Evolutionary conservation across 2,329 filamentous ascomycete species (phyloP).

Genomic region (Trichophyton mentagrophytes): DNA sequence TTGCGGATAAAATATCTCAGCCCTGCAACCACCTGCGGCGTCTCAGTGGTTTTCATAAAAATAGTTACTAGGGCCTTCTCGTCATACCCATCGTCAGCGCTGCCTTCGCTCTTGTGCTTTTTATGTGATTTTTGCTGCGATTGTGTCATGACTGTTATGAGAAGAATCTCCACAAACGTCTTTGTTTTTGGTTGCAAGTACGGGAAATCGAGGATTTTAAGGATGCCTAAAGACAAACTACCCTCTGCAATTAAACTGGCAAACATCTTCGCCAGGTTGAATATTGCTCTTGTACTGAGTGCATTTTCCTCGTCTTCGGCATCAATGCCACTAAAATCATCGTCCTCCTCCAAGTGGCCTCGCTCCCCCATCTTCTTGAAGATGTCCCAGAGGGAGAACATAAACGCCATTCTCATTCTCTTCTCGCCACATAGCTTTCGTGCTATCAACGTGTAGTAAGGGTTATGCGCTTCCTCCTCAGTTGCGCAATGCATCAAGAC

Average conservation of each 20-base stretch:
- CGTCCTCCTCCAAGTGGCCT: constrained; percentile 44
- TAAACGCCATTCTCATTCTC: constrained; percentile 69
- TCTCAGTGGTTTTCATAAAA: constrained; percentile 51
- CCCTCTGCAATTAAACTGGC: constrained; percentile 49
- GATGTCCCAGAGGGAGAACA: constrained; percentile 73
- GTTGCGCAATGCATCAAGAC: constrained; percentile 80
- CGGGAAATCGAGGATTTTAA: constrained; percentile 59
- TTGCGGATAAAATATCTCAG: constrained; percentile 70
- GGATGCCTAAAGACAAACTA: constrained; percentile 43
- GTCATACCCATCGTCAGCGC: constrained; percentile 30
- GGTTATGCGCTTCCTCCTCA: constrained; percentile 74
- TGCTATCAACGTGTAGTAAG: constrained; percentile 82
- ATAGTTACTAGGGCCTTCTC: constrained; percentile 50
- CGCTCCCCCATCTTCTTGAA: constrained; percentile 78
- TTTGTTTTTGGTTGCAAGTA: constrained; percentile 64
- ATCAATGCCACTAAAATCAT: constrained; percentile 44
- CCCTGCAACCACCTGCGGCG: constrained; percentile 57
- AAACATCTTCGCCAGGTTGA: constrained; percentile 57
- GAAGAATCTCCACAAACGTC: constrained; percentile 65
- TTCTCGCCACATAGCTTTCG: constrained; percentile 54
- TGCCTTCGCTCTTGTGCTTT: constrained; percentile 16
- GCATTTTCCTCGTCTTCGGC: constrained; percentile 38
- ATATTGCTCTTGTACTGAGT: constrained; percentile 45
- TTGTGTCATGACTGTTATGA: constrained; percentile 62
- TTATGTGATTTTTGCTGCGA: constrained; percentile 39